Conservation (phyloP, 1,284 basidiomycete genomes). For the Cryptococcus maquisensis region DNA sequence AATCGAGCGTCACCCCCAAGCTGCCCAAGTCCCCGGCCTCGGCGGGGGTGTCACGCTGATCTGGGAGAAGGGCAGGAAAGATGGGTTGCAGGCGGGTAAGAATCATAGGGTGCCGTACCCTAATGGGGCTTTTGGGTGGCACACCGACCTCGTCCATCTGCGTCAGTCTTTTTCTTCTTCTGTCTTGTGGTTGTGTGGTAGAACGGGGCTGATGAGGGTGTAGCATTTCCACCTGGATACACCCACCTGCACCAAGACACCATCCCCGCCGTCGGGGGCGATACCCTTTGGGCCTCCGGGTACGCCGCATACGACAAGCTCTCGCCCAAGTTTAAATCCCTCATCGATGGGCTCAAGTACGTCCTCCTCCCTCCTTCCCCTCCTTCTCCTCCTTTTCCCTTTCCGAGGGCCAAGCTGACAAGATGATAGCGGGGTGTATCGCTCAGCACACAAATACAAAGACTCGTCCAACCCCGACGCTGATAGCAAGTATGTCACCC, state of each 20-base stretch:
- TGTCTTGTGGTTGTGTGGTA: neutral
- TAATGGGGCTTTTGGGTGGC: conserved; percentile 57
- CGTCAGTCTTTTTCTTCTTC: conserved; percentile 25
- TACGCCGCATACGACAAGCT: neutral
- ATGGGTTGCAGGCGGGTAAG: conserved; percentile 10
- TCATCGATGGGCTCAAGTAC: conserved; percentile 4
- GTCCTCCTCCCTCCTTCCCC: neutral
- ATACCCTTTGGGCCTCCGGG: conserved; percentile 11
- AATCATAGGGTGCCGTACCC: conserved; percentile 20
- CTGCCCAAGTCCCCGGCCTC: conserved; percentile 40
- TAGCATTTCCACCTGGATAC: conserved; percentile 62
- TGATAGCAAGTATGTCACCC: conserved; percentile 61
- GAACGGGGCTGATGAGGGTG: neutral
- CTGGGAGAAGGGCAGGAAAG: conserved; percentile 24
- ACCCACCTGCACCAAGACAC: conserved; percentile 52
- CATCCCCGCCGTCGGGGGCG: conserved; percentile 54
- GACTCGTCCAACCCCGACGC: conserved; percentile 23
- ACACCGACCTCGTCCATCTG: conserved; percentile 65
- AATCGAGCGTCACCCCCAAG: conserved; percentile 63
- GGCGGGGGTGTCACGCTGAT: conserved; percentile 19
- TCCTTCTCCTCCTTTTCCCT: too few relatives aligned
- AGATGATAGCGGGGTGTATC: conserved; percentile 1
- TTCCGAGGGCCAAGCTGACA: neutral
- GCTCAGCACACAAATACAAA: conserved; percentile 1
- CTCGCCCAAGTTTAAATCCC: neutral